These are phyloP conservation scores for Phycomyces blakesleeanus DNA, from an alignment of 192 early-diverging fungal species.

Conservation along the genomic window DNA sequence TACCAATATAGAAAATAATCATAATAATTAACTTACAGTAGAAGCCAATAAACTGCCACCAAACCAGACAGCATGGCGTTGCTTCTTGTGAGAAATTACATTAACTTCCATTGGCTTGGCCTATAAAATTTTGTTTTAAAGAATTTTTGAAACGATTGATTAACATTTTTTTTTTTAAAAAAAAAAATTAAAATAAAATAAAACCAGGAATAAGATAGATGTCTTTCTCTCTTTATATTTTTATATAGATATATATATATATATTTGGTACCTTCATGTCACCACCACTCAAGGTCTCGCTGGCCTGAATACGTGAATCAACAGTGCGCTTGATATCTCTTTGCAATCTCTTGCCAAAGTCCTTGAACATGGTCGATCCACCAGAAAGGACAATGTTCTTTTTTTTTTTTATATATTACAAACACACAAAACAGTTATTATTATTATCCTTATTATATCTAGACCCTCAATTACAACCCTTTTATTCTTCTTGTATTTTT, in stretches of 20 bases:
- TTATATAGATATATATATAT: no score
- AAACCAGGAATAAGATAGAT: no score
- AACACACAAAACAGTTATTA: background rate
- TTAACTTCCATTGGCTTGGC: constrained; percentile 91
- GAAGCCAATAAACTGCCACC: constrained; percentile 93
- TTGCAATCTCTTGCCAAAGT: constrained; percentile 91
- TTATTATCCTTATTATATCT: background rate
- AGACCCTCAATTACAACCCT: no score
- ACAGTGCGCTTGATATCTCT: constrained; percentile 91
- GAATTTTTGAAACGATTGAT: no score
- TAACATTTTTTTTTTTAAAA: no score
- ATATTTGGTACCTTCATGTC: constrained; percentile 41
- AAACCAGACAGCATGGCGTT: constrained; percentile 99
- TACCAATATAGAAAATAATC: no score
- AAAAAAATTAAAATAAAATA: no score
- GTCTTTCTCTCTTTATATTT: no score
- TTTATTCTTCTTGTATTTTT: background rate
- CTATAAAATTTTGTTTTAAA: constrained; percentile 52
- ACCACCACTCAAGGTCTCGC: constrained; percentile 74
- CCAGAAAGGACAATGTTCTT: constrained; percentile 99
- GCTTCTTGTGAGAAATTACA: constrained; percentile 97
- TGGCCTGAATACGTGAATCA: constrained; percentile 65
- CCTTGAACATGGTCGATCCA: constrained; percentile 99
- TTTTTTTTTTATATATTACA: constrained; percentile 7
- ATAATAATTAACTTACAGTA: constrained; percentile 76